Evolutionary conservation across 192 early-diverging fungal genomes (phyloP).

Genomic region (Backusella luteola): DNA sequence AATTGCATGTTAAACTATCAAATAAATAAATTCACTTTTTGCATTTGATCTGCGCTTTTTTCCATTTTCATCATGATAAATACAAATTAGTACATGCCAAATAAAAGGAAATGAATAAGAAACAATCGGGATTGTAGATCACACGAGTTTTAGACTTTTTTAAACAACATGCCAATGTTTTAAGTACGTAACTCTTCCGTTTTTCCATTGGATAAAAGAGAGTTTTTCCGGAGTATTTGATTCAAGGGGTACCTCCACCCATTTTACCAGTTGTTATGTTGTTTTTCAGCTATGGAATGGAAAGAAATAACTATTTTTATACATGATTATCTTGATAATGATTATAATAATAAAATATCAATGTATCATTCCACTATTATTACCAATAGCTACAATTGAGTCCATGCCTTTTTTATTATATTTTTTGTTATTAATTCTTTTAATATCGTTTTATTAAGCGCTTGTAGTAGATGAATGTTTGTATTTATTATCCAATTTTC

Average conservation of each 20-base stretch:
- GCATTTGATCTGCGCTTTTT: neutral
- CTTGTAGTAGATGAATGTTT: neutral
- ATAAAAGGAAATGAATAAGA: neutral
- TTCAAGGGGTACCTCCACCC: neutral
- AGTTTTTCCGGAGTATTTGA: neutral
- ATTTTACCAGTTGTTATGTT: neutral
- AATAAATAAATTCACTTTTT: neutral
- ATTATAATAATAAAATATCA: neutral
- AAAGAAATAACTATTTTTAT: neutral
- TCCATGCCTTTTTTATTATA: neutral
- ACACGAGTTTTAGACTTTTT: constrained; percentile 5
- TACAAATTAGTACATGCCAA: neutral
- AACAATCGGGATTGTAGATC: neutral
- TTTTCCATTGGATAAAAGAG: neutral
- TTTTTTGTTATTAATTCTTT: neutral
- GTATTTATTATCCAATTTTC: neutral
- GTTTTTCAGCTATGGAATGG: neutral
- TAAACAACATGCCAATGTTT: neutral
- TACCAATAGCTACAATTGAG: too few relatives aligned
- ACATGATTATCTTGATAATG: neutral
- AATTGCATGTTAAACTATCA: neutral
- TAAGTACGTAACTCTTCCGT: neutral
- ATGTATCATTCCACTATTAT: too few relatives aligned
- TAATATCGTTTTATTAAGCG: neutral
- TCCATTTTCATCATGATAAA: neutral